Evolutionary conservation across 139 green algal genomes (phyloP), one percentile per base, ranked within the genome.

Genomic region (Tetradesmus lagerheimii): DNA sequence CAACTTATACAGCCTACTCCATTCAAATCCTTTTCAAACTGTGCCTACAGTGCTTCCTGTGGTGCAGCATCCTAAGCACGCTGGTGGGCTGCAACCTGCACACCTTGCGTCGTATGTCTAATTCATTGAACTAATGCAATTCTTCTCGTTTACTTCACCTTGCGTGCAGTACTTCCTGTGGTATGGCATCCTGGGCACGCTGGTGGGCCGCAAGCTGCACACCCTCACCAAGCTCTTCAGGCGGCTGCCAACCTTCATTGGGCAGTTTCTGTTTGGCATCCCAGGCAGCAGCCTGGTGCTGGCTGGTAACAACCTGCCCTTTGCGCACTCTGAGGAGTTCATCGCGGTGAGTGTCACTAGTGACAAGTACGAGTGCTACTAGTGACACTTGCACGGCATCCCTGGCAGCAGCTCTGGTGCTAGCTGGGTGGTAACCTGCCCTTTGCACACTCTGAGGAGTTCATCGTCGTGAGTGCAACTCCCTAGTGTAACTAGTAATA

Each of bases 81-180:
- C n/a, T n/a, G n/a, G n/a, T n/a, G n/a, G n/a, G n/a, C n/a, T 8
- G 37, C 23, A 85, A 85, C 1, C 79, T 85, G 79, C 79, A 39
- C 35, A 35, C 18, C 23, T 9, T n/a, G n/a, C n/a, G n/a, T n/a
- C n/a, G n/a, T n/a, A n/a, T n/a, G n/a, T n/a, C n/a, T n/a, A n/a
- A n/a, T n/a, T n/a, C n/a, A n/a, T n/a, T n/a, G n/a, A n/a, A n/a
- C n/a, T n/a, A n/a, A n/a, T n/a, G n/a, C n/a, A n/a, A n/a, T n/a
- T n/a, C n/a, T n/a, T n/a, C n/a, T n/a, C n/a, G n/a, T n/a, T n/a
- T n/a, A n/a, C n/a, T n/a, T n/a, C n/a, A n/a, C n/a, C n/a, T n/a
- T n/a, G n/a, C n/a, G n/a, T 80, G 35, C 74, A 82, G 76, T 82
- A 82, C 76, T 86, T 86, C 45, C 80, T 86, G 80, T 86, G 80